Percentiles rank a stretch among this genome's conserved stretches.
Conservation (phyloP, 169 alveolate species). For the Miamiensis avidus region DNA sequence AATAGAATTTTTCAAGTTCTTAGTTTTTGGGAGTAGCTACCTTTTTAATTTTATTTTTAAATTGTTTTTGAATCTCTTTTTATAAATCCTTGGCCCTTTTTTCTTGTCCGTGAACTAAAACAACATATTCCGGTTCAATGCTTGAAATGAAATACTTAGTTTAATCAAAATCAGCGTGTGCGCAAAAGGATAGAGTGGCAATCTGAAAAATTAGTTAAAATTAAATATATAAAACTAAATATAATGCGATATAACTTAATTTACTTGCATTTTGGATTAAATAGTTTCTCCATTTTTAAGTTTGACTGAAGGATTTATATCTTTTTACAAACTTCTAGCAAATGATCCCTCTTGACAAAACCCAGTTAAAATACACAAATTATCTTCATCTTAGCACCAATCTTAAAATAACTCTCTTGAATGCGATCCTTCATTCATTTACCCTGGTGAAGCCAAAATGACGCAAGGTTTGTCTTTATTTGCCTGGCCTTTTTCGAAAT, state of each 20-base stretch:
- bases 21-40: conserved; percentile 35
- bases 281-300: conserved; percentile 50
- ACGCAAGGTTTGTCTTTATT: conserved; percentile 86
- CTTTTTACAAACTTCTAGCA: conserved; percentile 91
- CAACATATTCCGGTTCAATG: conserved; percentile 93
- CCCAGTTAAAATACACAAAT: conserved; percentile 97
- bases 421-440: conserved; percentile 96
- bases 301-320: conserved; percentile 87
- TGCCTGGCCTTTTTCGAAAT: conserved; percentile 53
- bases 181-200: conserved; percentile 82
- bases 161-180: conserved; percentile 94
- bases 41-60: conserved; percentile 10
- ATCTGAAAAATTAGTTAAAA: no score
- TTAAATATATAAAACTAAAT: no score
- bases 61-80: conserved; percentile 40
- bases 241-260: no score
- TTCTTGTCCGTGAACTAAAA: conserved; percentile 96
- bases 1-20: conserved; percentile 9
- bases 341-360: conserved; percentile 97
- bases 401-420: conserved; percentile 94
- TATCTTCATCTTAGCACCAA: conserved; percentile 94
- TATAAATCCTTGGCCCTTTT: conserved; percentile 84
- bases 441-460: conserved; percentile 99
- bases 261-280: conserved; percentile 75
- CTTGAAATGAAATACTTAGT: conserved; percentile 93